phyloP scores from a whole-genome alignment of 345 rosid genomes.

The Eutrema japonicum region DNA sequence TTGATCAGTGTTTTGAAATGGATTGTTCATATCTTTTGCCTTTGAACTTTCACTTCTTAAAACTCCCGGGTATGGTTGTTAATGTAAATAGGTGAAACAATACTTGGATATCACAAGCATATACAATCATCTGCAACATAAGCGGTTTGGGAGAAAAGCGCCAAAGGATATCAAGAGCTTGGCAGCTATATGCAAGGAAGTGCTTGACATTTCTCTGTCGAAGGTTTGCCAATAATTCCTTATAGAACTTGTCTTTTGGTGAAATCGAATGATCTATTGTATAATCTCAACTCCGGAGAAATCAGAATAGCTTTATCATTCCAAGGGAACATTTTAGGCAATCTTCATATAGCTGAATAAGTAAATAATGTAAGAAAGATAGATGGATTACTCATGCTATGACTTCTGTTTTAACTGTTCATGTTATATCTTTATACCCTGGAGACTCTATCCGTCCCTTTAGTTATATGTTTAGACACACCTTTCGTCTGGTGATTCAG shows the following conservation, averaged over 20 bases:
- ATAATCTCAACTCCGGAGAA: background rate
- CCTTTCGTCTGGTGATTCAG: background rate
- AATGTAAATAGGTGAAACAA: constrained; percentile 74
- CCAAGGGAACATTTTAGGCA: background rate
- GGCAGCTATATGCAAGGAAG: constrained; percentile 69
- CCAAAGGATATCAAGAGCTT: constrained; percentile 77
- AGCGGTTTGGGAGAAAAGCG: constrained; percentile 58
- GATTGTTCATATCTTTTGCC: background rate
- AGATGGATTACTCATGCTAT: background rate
- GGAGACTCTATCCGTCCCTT: background rate
- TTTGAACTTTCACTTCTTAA: background rate
- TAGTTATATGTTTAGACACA: background rate
- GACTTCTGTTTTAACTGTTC: background rate
- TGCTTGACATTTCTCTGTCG: constrained; percentile 68
- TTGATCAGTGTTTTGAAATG: background rate
- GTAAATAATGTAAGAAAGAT: background rate
- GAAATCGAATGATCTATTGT: background rate
- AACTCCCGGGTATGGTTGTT: constrained; percentile 1
- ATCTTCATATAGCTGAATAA: background rate
- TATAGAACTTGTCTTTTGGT: background rate
- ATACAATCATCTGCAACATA: constrained; percentile 61
- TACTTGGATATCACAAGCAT: constrained; percentile 70
- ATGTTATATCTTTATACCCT: background rate
- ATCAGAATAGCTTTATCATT: background rate
- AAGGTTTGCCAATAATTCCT: constrained; percentile 53